Evolutionary conservation across 192 early-diverging fungal genomes (phyloP), one percentile per base, ranked within the genome.

Genomic region (Rhizoclosmatium sp.): DNA sequence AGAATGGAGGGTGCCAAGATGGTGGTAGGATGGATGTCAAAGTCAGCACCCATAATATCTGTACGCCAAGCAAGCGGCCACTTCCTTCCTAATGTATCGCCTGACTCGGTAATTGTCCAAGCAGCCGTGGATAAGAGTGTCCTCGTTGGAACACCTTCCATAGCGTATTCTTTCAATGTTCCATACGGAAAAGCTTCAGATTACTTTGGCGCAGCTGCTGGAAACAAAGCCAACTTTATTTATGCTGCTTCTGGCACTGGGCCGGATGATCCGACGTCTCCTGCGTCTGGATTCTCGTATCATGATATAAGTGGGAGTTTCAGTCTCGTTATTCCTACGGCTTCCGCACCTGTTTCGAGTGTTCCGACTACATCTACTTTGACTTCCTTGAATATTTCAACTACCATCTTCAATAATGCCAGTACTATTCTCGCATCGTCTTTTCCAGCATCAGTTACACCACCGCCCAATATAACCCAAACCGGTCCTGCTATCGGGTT

Each of bases 11-110:
- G 44, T 4, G 10, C 47, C 14, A 21, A 45, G 5, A 48, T 71
- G 47, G 49, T 71, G 3, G 69, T 71, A 21, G 69, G 69, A 5
- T 71, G 69, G 69, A 9, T 23, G n/a, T 56, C 47, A 54, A 21
- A 48, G 19, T 14, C 10, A 9, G 51, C 3, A n/a, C 31, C 51
- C 5, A 31, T 71, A 9, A 4, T 39, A 12, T 54, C 47, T 41
- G 44, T 45, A 16, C 5, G 69, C 4, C 9, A 42, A 9, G 46
- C 69, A 3, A 4, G 16, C 4, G 69, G 69, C 5, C 44, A 71
- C 31, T 19, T 3, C 4, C 5, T 71, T 4, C 69, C 69, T 14
- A 19, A 3, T 12, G 16, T 48, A 12, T 14, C 44, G 10, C 21
- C 65, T 39, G 65, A 68, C 16, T 5, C 42, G 5, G 44, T 42